Evolutionary conservation across 352 stramenopile genomes (phyloP).

Genomic region (Phytophthora ramorum): DNA sequence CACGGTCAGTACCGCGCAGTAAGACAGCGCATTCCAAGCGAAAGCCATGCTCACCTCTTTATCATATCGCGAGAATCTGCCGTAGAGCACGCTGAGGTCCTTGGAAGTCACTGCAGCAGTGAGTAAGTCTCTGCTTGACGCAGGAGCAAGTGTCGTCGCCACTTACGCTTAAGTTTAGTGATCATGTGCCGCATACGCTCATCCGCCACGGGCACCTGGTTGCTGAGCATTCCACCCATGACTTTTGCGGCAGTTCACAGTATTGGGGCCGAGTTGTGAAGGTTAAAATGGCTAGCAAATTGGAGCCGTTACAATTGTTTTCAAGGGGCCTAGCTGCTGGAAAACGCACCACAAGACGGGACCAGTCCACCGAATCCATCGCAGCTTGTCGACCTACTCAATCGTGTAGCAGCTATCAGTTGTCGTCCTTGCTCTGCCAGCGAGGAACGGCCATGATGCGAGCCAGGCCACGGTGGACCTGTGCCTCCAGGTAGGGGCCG

Average conservation of each 20-base stretch:
- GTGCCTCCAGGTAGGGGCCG: conserved; percentile 51
- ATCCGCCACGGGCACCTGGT: conserved; percentile 58
- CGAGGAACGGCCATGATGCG: conserved; percentile 52
- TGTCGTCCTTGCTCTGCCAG: conserved; percentile 15
- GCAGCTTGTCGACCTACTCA: conserved; percentile 2
- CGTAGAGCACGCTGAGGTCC: conserved; percentile 62
- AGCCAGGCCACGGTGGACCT: conserved; percentile 68
- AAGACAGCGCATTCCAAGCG: background rate
- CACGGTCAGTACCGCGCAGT: background rate
- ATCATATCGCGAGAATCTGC: conserved; percentile 67
- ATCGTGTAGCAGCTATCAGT: conserved; percentile 3
- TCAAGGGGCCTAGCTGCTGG: conserved; percentile 10
- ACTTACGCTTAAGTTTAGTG: conserved; percentile 65
- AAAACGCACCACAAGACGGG: conserved; percentile 3
- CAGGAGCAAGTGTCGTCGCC: background rate
- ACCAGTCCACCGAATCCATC: conserved; percentile 1
- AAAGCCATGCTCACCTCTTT: conserved; percentile 50
- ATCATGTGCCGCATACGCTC: conserved; percentile 80
- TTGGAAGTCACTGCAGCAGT: conserved; percentile 55
- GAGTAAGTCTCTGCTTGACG: background rate
- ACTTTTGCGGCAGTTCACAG: background rate
- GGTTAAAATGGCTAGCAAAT: conserved; percentile 21
- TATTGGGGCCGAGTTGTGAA: background rate
- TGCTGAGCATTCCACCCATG: conserved; percentile 62
- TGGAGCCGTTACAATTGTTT: conserved; percentile 32